phyloP scores from a whole-genome alignment of 805 yeast genomes.

The Pichia eremophila region DNA sequence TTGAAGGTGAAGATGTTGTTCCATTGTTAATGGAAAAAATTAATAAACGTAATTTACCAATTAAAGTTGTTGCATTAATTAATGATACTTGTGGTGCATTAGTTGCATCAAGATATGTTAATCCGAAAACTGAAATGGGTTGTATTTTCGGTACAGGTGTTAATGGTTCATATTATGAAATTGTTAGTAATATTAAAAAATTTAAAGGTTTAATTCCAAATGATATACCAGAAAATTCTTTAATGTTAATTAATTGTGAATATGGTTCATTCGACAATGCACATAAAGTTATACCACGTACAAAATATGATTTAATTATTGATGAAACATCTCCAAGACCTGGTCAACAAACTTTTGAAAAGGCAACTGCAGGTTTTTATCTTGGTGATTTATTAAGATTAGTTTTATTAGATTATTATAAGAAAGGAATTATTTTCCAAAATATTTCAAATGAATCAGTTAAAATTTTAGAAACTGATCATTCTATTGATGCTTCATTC shows the following conservation, averaged over 20 bases:
- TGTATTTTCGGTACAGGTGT: conserved; percentile 97
- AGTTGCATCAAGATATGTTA: conserved; percentile 93
- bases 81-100: conserved; percentile 97
- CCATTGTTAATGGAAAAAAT: conserved; percentile 80
- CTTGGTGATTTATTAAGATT: conserved; percentile 88
- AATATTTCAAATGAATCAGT: conserved; percentile 45
- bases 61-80: conserved; percentile 85
- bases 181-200: conserved; percentile 68
- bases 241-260: conserved; percentile 97
- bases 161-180: conserved; percentile 94
- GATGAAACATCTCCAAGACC: conserved; percentile 94
- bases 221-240: conserved; percentile 58
- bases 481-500: conserved; percentile 81
- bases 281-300: conserved; percentile 80
- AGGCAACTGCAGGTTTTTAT: conserved; percentile 96
- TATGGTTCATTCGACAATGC: conserved; percentile 98
- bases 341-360: conserved; percentile 93
- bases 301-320: conserved; percentile 72
- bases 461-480: conserved; percentile 49
- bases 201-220: conserved; percentile 60
- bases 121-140: conserved; percentile 88
- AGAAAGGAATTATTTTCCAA: conserved; percentile 58
- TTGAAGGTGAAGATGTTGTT: conserved; percentile 92
- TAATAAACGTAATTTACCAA: conserved; percentile 59
- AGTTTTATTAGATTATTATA: conserved; percentile 63